Conservation (phyloP, 2,329 filamentous ascomycete species). For the Stagonosporopsis cucurbitacearum region DNA sequence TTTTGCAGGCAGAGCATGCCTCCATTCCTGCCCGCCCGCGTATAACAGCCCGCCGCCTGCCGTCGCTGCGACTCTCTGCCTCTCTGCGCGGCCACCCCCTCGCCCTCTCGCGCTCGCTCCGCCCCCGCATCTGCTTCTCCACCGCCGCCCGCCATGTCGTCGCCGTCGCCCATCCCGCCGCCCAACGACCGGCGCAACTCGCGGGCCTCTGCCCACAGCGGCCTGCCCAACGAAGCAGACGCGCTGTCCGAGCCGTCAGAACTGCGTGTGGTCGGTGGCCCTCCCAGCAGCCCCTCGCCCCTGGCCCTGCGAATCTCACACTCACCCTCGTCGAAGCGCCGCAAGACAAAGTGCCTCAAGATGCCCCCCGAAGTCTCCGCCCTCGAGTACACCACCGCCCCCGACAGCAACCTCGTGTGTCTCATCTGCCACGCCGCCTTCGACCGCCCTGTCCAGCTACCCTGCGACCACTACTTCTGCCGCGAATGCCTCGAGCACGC, state of each 20-base stretch:
- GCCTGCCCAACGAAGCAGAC: conserved; percentile 28
- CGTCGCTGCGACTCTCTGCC: conserved; percentile 2
- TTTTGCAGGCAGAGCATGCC: conserved; percentile 6
- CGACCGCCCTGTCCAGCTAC: conserved; percentile 62
- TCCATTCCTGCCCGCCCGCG: conserved; percentile 17
- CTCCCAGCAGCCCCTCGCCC: conserved; percentile 48
- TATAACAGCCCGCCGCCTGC: conserved; percentile 10
- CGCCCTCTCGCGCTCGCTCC: conserved; percentile 7
- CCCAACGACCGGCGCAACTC: conserved; percentile 47
- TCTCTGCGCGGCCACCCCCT: conserved; percentile 11
- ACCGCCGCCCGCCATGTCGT: conserved; percentile 37
- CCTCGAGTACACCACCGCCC: conserved; percentile 63
- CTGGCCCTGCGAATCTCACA: conserved; percentile 48
- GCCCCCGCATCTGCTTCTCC: conserved; percentile 10
- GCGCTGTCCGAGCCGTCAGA: conserved; percentile 28
- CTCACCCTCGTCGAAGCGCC: conserved; percentile 47
- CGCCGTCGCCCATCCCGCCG: conserved; percentile 45
- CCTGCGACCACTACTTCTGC: conserved; percentile 71
- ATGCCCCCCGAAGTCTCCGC: conserved; percentile 60
- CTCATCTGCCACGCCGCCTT: conserved; percentile 70
- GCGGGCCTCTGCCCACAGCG: conserved; percentile 42
- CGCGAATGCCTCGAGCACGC: conserved; percentile 60
- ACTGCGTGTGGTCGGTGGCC: conserved; percentile 47
- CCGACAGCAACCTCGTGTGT: conserved; percentile 68
- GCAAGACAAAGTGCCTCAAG: conserved; percentile 42